Conservation (phyloP, 164 flowering plant genomes). For the grape (Vitis vinifera) region DNA sequence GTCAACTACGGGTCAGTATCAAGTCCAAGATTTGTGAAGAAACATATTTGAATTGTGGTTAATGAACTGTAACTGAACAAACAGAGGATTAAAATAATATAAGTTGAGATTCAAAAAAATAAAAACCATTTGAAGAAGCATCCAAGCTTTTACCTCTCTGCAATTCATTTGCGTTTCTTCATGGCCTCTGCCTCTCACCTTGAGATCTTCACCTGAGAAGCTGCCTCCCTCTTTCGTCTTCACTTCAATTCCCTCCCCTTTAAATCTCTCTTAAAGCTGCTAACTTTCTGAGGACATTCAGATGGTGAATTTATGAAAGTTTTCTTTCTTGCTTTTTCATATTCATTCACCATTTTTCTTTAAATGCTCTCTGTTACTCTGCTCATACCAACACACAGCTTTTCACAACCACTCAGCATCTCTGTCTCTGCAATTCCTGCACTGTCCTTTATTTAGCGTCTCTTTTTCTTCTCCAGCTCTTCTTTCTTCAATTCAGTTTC, state of each 20-base stretch:
- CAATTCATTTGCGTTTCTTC: conserved; percentile 2
- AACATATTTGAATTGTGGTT: no score
- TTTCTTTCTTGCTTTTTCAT: background rate
- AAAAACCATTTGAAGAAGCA: conserved; percentile 13
- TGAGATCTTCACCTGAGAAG: conserved; percentile 24
- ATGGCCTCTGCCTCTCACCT: conserved; percentile 7
- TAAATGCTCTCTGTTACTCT: background rate
- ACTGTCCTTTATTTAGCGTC: background rate
- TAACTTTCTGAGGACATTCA: background rate
- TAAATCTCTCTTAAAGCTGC: conserved; percentile 6
- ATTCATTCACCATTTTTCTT: background rate
- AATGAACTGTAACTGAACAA: no score
- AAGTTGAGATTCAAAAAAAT: conserved; percentile 23
- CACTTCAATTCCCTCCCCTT: background rate
- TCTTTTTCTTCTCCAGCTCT: background rate
- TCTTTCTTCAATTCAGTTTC: background rate
- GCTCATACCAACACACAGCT: background rate
- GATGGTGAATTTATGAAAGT: background rate
- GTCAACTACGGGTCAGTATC: no score
- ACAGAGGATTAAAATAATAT: conserved; percentile 8
- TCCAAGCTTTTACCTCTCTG: conserved; percentile 15
- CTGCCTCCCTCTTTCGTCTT: conserved; percentile 19
- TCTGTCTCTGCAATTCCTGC: background rate
- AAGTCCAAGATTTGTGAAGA: no score
- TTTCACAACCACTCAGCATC: background rate